These are phyloP conservation scores for Eucalyptus caleyi DNA, from an alignment of 345 rosid genomes.

Conservation along the genomic window DNA sequence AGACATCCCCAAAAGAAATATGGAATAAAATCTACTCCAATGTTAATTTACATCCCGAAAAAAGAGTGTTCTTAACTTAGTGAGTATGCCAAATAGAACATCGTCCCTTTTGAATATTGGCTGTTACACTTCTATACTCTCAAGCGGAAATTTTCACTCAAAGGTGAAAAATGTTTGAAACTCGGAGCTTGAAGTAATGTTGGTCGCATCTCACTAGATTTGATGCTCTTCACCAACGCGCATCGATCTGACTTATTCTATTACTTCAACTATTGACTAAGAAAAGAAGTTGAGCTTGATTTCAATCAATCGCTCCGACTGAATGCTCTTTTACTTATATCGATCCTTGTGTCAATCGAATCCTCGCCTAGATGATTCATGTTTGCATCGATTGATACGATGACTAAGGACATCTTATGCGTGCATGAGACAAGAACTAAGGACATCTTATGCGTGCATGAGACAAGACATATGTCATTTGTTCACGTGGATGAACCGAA, in stretches of 20 bases:
- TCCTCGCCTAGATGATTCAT: neutral
- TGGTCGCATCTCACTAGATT: neutral
- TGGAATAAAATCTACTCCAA: no score
- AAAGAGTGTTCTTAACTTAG: neutral
- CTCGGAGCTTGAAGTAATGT: no score
- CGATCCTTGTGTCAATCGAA: neutral
- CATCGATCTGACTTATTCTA: no score
- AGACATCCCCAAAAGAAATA: no score
- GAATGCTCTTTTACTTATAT: neutral
- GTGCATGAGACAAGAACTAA: neutral
- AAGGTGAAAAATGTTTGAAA: neutral
- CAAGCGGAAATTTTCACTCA: neutral
- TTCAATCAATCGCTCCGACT: neutral
- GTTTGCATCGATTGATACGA: no score
- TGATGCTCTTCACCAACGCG: neutral
- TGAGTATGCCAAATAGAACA: neutral
- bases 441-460: neutral
- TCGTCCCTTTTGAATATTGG: neutral
- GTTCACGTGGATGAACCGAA: neutral
- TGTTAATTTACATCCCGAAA: neutral
- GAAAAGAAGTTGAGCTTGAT: neutral
- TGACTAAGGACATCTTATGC: neutral
- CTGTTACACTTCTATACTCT: neutral
- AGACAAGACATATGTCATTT: neutral
- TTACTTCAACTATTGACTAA: neutral